Evolutionary conservation across 202 grass and related monocot genomes (phyloP).

Genomic region (Dendrocalamus latiflorus): DNA sequence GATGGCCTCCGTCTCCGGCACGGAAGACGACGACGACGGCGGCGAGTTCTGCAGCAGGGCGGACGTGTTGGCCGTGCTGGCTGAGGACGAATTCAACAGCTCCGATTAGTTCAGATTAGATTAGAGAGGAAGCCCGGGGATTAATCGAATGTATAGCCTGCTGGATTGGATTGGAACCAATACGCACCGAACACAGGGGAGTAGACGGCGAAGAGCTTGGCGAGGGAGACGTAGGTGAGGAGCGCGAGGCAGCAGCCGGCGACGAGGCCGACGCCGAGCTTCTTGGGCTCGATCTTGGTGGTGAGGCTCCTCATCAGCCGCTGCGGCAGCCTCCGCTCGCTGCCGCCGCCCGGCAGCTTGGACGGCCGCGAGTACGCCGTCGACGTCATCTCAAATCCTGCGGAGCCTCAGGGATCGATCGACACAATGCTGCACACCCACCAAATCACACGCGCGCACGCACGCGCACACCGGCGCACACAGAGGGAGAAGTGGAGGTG

Average conservation of each 20-base stretch:
- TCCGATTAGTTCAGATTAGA: not conserved
- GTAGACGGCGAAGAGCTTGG: constrained; percentile 70
- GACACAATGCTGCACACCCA: not conserved
- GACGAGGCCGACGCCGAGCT: constrained; percentile 55
- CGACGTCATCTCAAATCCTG: constrained; percentile 15
- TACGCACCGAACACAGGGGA: constrained; percentile 62
- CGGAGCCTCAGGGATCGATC: not conserved
- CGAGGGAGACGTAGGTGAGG: constrained; percentile 60
- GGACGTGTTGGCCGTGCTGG: constrained; percentile 47
- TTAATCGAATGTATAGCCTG: not conserved
- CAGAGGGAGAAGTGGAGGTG: not conserved
- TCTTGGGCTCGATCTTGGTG: constrained; percentile 62
- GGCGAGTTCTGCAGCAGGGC: constrained; percentile 36
- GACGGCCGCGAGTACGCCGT: constrained; percentile 40
- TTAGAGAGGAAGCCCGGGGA: not conserved
- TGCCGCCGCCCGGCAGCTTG: constrained; percentile 18
- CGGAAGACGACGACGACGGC: constrained; percentile 1
- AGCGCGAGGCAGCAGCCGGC: constrained; percentile 58
- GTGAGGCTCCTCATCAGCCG: constrained; percentile 40
- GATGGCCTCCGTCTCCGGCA: constrained; percentile 21
- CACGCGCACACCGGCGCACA: not conserved
- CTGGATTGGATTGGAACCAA: not conserved
- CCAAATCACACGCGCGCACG: not conserved
- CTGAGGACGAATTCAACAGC: constrained; percentile 18
- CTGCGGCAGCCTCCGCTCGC: constrained; percentile 32